phyloP scores from a whole-genome alignment of 1,284 basidiomycete genomes.

The Phellinidium pouzarii region DNA sequence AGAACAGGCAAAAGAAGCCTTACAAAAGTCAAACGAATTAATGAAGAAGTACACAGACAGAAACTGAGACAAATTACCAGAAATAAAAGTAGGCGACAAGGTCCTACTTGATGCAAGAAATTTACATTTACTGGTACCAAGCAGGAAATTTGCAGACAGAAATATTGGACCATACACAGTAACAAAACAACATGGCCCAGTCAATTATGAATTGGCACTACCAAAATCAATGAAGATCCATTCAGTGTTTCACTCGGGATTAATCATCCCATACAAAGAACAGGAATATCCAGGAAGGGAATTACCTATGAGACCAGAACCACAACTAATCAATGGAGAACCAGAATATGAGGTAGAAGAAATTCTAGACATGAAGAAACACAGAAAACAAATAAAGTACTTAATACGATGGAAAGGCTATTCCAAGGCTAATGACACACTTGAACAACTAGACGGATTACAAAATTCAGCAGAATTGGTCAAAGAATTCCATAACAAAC shows the following conservation, averaged over 20 bases:
- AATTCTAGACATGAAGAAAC: not conserved
- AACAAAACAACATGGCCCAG: slow-evolving; percentile 9
- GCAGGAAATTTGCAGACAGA: slow-evolving; percentile 23
- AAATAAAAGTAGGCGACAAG: slow-evolving; percentile 21
- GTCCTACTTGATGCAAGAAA: slow-evolving; percentile 23
- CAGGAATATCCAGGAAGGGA: not conserved
- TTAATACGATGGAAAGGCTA: slow-evolving; percentile 9
- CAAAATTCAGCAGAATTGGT: no score
- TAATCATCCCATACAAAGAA: slow-evolving; percentile 19
- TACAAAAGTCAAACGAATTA: not conserved
- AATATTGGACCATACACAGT: slow-evolving; percentile 22
- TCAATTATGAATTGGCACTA: slow-evolving; percentile 21
- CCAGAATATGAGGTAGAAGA: slow-evolving; percentile 7
- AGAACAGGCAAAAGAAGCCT: not conserved
- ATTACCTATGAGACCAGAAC: not conserved
- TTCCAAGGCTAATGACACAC: no score
- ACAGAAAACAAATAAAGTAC: not conserved
- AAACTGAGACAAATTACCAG: slow-evolving; percentile 2
- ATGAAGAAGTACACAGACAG: slow-evolving; percentile 1
- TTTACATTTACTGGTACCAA: slow-evolving; percentile 20
- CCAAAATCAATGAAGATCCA: slow-evolving; percentile 23
- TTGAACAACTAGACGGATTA: no score
- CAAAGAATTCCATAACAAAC: no score
- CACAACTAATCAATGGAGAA: not conserved
- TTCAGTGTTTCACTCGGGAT: slow-evolving; percentile 26